Evolutionary conservation across 495 filamentous ascomycete genomes (phyloP).

Genomic region (Saxispiralis lemnorum): DNA sequence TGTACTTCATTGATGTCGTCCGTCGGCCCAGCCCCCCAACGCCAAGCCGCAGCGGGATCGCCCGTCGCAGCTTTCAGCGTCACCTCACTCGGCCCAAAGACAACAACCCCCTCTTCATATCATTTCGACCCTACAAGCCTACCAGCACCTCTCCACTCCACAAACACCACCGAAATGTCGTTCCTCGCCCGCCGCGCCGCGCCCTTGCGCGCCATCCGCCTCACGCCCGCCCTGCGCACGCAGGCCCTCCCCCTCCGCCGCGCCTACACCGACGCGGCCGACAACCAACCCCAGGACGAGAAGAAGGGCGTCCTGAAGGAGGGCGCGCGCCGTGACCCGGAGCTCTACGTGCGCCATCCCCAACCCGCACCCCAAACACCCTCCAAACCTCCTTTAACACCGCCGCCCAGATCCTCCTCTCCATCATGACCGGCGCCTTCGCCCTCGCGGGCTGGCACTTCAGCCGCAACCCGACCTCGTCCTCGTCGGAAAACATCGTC

Average conservation of each 20-base stretch:
- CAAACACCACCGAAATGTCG: constrained; percentile 19
- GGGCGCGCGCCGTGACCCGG: constrained; percentile 58
- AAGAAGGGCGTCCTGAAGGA: constrained; percentile 33
- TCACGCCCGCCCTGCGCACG: constrained; percentile 5
- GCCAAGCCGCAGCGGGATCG: neutral
- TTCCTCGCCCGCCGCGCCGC: constrained; percentile 22
- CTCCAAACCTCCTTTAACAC: neutral
- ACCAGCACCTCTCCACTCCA: constrained; percentile 5
- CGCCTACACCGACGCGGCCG: neutral
- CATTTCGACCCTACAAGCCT: no score
- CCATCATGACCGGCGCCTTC: constrained; percentile 80
- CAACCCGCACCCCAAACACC: neutral
- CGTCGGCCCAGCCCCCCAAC: neutral
- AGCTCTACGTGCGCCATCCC: constrained; percentile 49
- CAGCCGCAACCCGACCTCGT: constrained; percentile 66
- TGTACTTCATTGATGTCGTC: neutral
- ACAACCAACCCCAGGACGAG: neutral
- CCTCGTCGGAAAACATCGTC: constrained; percentile 64
- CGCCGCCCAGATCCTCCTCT: constrained; percentile 54
- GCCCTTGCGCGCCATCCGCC: constrained; percentile 16
- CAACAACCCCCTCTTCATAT: no score
- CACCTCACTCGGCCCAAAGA: neutral
- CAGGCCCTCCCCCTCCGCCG: constrained; percentile 10
- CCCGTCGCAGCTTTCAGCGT: neutral
- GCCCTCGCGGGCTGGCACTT: constrained; percentile 78